Evolutionary conservation across 2,329 filamentous ascomycete genomes (phyloP), one percentile per base, ranked within the genome.

Genomic region (Verruconis gallopava): DNA sequence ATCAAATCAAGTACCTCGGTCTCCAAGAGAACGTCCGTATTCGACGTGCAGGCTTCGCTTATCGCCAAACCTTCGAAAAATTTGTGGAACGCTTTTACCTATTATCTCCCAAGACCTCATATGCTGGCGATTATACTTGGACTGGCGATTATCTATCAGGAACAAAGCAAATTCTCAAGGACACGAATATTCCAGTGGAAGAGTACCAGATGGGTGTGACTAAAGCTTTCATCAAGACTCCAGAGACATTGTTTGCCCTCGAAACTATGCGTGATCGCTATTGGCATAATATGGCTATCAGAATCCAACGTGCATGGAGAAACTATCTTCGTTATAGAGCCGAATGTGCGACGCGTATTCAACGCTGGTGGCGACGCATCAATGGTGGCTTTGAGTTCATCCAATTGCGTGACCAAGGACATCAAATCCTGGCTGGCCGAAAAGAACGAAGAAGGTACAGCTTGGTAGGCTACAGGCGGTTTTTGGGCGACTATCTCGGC

Each of bases 1-100:
- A 98, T 70, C 91, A 98, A 60, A 85, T 96, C 72, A 96, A 98
- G 59, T 98, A 98, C 55, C 80, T 98, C 12, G 91, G 91, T 76
- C 69, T 98, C n/a, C 89, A 96, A 60, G 91, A 98, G 64, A 98
- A 98, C 71, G 91, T 98, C 32, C 82, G 91, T 36, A 98, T 98
- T 61, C 81, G 91, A 51, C 78, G 91, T 58, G 91, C 91, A 47
- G 91, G 91, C 46, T 98, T 98, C 54, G 91, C 91, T 2, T 96
- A 94, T 55, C 84, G 91, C 59, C 89, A 96, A 56, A 86, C 85
- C 0, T 98, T 94, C 54, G 91, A 96, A 56, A 96, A 95, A 58
- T 98, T 98, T 56, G 86, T 95, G 21, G 91, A 96, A 56, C 81
- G 91, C 32, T 98, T 96, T 67, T 96, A 94, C 64, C 71, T 96